Percentiles rank a stretch among this genome's conserved stretches.
Evolutionary conservation across 169 alveolate genomes (phyloP).

Genomic region (Cyclospora cayetanensis): DNA sequence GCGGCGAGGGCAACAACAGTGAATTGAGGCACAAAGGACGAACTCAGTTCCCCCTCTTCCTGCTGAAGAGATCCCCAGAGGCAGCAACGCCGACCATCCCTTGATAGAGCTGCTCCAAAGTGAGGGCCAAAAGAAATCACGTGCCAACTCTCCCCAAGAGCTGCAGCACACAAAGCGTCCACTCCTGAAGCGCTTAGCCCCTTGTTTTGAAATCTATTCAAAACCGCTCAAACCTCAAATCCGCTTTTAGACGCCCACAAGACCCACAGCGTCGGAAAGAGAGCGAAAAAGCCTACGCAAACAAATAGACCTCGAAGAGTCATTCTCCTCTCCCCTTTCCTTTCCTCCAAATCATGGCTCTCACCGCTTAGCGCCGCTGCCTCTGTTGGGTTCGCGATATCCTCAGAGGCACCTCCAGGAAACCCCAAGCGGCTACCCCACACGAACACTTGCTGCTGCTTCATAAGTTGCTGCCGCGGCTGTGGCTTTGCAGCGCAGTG

Average conservation of each 20-base stretch:
- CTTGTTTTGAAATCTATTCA: not conserved
- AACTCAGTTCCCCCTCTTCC: not conserved
- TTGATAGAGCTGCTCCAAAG: slow-evolving; percentile 47
- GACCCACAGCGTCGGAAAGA: too few relatives aligned
- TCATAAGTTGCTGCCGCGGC: not conserved
- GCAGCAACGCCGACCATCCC: not conserved
- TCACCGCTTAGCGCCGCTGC: not conserved
- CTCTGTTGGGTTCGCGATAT: slow-evolving; percentile 28
- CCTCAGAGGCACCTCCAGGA: slow-evolving; percentile 58
- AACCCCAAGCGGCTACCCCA: slow-evolving; percentile 40
- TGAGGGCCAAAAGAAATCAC: slow-evolving; percentile 45
- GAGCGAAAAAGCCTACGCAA: too few relatives aligned
- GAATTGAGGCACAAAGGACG: not conserved
- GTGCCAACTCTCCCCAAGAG: not conserved
- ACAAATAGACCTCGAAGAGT: too few relatives aligned
- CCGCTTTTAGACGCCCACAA: too few relatives aligned
- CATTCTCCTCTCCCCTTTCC: not conserved
- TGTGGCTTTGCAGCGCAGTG: slow-evolving; percentile 10
- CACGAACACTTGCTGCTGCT: slow-evolving; percentile 10
- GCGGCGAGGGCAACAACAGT: slow-evolving; percentile 2
- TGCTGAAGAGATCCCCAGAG: slow-evolving; percentile 9
- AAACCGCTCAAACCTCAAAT: too few relatives aligned
- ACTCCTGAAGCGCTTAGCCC: not conserved
- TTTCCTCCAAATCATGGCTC: not conserved
- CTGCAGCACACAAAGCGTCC: not conserved